phyloP scores from a whole-genome alignment of 805 yeast genomes.

The Saccharomycopsis lassenensis region DNA sequence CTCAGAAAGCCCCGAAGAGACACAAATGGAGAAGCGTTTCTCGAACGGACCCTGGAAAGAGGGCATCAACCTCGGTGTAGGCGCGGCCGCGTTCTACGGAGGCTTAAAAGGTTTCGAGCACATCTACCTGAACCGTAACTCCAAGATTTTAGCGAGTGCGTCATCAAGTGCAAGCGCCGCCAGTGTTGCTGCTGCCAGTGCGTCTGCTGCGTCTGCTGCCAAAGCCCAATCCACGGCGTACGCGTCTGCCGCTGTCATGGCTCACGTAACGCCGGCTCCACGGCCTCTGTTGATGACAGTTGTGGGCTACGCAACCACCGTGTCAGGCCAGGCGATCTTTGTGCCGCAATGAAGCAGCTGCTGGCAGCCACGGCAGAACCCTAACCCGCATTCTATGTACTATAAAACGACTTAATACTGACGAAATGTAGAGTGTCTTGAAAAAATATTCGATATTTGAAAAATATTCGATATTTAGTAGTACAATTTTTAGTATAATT shows the following conservation, averaged over 20 bases:
- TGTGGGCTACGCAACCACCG: conserved; percentile 1
- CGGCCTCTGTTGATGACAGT: conserved; percentile 3
- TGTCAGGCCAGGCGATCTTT: not conserved
- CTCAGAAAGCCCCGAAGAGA: too few species aligned
- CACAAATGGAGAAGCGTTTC: too few species aligned
- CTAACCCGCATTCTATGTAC: not conserved
- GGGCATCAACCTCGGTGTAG: too few species aligned
- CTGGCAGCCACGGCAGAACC: not conserved
- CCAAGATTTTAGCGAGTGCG: too few species aligned
- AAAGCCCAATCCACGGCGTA: conserved; percentile 4
- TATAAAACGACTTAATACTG: too few species aligned
- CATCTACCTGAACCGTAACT: too few species aligned
- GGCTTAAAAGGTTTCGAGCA: too few species aligned
- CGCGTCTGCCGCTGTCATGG: too few species aligned
- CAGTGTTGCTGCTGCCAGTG: not conserved
- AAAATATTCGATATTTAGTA: not conserved
- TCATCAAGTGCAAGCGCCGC: too few species aligned
- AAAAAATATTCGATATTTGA: not conserved
- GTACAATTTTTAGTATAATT: not conserved
- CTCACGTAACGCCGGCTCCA: not conserved
- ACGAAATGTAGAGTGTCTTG: not conserved
- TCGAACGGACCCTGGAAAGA: too few species aligned
- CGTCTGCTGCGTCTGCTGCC: conserved; percentile 1
- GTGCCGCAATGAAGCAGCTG: not conserved
- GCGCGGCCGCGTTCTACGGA: too few species aligned